phyloP scores from a whole-genome alignment of 306 rosid genomes.

The Dalbergia cochinchinensis region DNA sequence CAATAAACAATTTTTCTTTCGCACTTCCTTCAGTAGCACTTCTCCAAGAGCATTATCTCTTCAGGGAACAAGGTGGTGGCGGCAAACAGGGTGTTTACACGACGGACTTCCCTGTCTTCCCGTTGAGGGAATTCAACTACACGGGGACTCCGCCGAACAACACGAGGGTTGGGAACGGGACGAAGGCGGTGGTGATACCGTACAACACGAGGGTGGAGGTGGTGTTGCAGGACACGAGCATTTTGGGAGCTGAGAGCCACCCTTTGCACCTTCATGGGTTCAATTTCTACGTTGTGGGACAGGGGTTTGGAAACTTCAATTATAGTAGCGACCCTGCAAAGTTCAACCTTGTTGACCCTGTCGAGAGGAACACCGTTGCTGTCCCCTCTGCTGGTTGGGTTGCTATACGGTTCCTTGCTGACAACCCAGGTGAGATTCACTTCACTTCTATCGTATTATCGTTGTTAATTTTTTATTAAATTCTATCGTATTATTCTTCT shows the following conservation, averaged over 20 bases:
- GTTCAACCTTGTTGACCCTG: slow-evolving; percentile 73
- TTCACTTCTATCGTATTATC: no score
- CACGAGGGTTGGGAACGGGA: slow-evolving; percentile 56
- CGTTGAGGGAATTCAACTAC: slow-evolving; percentile 57
- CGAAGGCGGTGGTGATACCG: slow-evolving; percentile 55
- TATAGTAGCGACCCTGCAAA: slow-evolving; percentile 56
- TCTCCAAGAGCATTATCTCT: slow-evolving; percentile 66
- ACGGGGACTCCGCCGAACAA: slow-evolving; percentile 66
- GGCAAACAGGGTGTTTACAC: slow-evolving; percentile 47
- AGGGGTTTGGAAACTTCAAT: slow-evolving; percentile 75
- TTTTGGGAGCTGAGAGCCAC: slow-evolving; percentile 80
- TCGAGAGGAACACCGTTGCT: slow-evolving; percentile 71
- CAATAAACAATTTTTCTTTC: slow-evolving; percentile 70
- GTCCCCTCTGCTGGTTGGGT: slow-evolving; percentile 89
- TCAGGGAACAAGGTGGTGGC: slow-evolving; percentile 15
- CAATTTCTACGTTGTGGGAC: slow-evolving; percentile 74
- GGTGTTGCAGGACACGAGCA: slow-evolving; percentile 71
- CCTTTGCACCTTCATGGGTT: slow-evolving; percentile 85
- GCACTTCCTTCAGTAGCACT: slow-evolving; percentile 64
- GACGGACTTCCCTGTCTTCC: slow-evolving; percentile 64
- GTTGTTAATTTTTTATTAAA: no score
- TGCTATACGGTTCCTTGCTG: slow-evolving; percentile 75
- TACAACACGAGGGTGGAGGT: slow-evolving; percentile 55
- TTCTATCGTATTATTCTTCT: no score
- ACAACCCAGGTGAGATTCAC: slow-evolving; percentile 68